Evolutionary conservation across 495 filamentous ascomycete genomes (phyloP).

Genomic region (Podospora anserina): DNA sequence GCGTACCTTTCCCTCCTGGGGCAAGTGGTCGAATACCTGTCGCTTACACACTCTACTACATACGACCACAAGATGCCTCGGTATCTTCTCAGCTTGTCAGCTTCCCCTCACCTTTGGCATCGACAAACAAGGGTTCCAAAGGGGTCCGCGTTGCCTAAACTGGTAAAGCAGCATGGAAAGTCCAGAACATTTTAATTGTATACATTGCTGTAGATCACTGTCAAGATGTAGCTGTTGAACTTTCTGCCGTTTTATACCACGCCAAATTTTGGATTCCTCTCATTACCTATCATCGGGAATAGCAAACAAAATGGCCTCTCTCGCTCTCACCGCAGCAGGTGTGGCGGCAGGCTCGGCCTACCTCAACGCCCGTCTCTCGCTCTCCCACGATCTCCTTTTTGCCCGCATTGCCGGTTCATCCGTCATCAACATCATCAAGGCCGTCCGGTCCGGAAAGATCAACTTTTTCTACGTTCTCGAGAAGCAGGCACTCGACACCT

Average conservation of each 20-base stretch:
- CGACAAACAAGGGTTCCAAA: conserved; percentile 6
- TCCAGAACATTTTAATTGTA: not conserved
- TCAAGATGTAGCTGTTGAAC: not conserved
- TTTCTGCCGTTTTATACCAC: not conserved
- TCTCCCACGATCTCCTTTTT: conserved; percentile 63
- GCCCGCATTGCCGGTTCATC: conserved; percentile 48
- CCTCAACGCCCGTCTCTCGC: conserved; percentile 68
- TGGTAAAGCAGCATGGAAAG: not conserved
- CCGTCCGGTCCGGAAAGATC: conserved; percentile 54
- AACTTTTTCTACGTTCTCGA: conserved; percentile 84
- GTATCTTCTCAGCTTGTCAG: conserved; percentile 11
- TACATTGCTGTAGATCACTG: not conserved
- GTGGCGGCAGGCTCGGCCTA: conserved; percentile 69
- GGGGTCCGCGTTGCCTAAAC: not conserved
- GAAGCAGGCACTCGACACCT: conserved; percentile 53
- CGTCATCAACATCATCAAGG: conserved; percentile 38
- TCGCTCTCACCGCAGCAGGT: conserved; percentile 59
- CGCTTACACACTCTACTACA: not conserved
- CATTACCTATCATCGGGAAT: no score
- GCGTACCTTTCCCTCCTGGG: not conserved
- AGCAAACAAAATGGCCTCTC: conserved; percentile 33
- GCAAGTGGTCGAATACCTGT: not conserved
- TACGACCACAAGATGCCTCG: conserved; percentile 10
- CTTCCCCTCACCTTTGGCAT: conserved; percentile 14
- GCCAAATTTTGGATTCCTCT: not conserved